Conservation (phyloP, 106 monocot species). For the Acorus gramineus region DNA sequence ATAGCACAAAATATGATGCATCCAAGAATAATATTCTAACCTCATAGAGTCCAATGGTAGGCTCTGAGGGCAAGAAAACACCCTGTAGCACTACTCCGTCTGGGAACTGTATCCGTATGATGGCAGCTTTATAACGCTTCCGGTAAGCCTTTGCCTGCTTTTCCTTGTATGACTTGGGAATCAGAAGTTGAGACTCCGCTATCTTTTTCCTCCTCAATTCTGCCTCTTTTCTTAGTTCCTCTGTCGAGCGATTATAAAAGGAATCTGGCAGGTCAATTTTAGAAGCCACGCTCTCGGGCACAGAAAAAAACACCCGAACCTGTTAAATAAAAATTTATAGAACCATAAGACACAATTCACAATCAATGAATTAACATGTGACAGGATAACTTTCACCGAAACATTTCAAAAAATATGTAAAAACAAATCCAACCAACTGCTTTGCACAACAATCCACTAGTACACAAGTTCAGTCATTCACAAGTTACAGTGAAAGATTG, state of each 20-base stretch:
- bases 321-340: conserved; percentile 13
- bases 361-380: background rate
- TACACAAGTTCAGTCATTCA: no score
- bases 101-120: conserved; percentile 84
- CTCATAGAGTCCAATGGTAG: conserved; percentile 70
- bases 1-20: no score
- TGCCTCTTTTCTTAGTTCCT: conserved; percentile 70
- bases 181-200: conserved; percentile 68
- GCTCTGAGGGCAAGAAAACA: conserved; percentile 64
- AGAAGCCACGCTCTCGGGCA: conserved; percentile 64
- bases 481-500: no score
- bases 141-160: conserved; percentile 60
- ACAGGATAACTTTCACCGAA: background rate
- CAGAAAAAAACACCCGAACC: conserved; percentile 72
- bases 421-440: background rate
- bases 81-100: conserved; percentile 90
- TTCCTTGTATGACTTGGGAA: conserved; percentile 84
- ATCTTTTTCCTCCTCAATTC: conserved; percentile 68
- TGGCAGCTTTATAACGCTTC: conserved; percentile 46
- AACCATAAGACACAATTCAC: conserved; percentile 6
- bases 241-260: conserved; percentile 59
- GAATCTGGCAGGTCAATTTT: conserved; percentile 70
- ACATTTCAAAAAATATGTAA: background rate
- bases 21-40: conserved; percentile 17
- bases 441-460: no score